Evolutionary conservation across 306 rosid genomes (phyloP), one percentile per base, ranked within the genome.

Genomic region (Vigna reflexopilosa): DNA sequence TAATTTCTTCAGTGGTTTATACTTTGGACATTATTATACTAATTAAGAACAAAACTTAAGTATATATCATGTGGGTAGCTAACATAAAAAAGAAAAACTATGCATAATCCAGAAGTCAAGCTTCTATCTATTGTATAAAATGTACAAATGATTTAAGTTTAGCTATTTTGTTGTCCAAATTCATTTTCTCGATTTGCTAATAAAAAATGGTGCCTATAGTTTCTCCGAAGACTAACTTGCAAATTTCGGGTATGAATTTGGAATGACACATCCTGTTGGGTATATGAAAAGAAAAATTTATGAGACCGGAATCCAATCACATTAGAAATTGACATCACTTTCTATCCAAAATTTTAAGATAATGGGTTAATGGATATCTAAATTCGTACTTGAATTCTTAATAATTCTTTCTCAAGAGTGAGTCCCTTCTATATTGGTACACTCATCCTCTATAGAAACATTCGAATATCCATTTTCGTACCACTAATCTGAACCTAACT

Each of bases 201-300:
- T 19, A 32, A 32, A 56, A 51, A 22, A 26, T 45, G 51, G 49
- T 69, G n/a, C 32, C 36, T 49, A 42, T 22, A 1, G 45, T 19
- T 14, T 20, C 32, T 38, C 24, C 30, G 1, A 77, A n/a, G 63
- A 75, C 42, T 71, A 47, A 73, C 32, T 51, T 44, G 54, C 36
- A 13, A 55, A 55, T 20, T 81, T 73, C 84, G 89, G 97, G 97
- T 90, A 92, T 48, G 86, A 89, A 9, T 90, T 92, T 56, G 97
- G 96, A 75, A 86, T 90, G 28, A 87, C 93, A n/a, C 30, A 22
- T 22, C 24, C 24, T 22, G 1, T 22, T 22, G 24, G 22, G 24
- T 22, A 1, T 22, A 22, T 22, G 24, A 22, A 22, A 1, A 1
- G 24, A 22, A 1, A 22, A 22, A 22, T 22, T 22, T 22, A 22